Conservation (phyloP, 2,329 filamentous ascomycete genomes). For the Claviceps fusiformis region DNA sequence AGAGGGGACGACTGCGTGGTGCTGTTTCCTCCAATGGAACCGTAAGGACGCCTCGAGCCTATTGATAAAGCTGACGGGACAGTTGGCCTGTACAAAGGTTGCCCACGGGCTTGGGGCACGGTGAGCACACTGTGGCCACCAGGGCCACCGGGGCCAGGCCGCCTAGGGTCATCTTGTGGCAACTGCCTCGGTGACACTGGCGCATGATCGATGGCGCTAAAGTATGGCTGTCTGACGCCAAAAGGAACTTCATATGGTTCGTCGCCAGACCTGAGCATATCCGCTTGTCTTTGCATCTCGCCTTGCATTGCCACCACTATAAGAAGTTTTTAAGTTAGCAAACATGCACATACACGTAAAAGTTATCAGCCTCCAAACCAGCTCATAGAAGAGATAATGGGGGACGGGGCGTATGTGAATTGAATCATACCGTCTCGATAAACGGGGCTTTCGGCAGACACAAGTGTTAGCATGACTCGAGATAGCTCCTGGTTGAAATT, state of each 20-base stretch:
- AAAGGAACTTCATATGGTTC: slow-evolving; percentile 57
- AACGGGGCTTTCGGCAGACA: slow-evolving; percentile 62
- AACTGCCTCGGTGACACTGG: slow-evolving; percentile 81
- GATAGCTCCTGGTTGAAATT: slow-evolving; percentile 80
- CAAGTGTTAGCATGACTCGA: slow-evolving; percentile 56
- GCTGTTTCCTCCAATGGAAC: slow-evolving; percentile 67
- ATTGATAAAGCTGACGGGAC: slow-evolving; percentile 71
- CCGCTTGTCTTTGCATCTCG: slow-evolving; percentile 48
- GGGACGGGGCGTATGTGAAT: no score
- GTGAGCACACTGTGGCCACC: slow-evolving; percentile 50
- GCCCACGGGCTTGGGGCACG: slow-evolving; percentile 36
- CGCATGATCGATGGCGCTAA: slow-evolving; percentile 54
- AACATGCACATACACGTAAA: neutral
- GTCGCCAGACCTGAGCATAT: slow-evolving; percentile 41
- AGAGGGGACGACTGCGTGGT: slow-evolving; percentile 62
- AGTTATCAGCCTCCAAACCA: neutral
- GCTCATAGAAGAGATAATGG: no score
- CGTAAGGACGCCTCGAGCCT: slow-evolving; percentile 65
- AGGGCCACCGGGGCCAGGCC: slow-evolving; percentile 45
- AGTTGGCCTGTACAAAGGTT: slow-evolving; percentile 60
- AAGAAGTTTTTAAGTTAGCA: neutral
- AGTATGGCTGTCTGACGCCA: slow-evolving; percentile 53
- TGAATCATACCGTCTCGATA: slow-evolving; percentile 62
- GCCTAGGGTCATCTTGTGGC: slow-evolving; percentile 71
- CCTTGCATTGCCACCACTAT: slow-evolving; percentile 41